Conservation (phyloP, 1,284 basidiomycete species). For the Caloboletus firmus region DNA sequence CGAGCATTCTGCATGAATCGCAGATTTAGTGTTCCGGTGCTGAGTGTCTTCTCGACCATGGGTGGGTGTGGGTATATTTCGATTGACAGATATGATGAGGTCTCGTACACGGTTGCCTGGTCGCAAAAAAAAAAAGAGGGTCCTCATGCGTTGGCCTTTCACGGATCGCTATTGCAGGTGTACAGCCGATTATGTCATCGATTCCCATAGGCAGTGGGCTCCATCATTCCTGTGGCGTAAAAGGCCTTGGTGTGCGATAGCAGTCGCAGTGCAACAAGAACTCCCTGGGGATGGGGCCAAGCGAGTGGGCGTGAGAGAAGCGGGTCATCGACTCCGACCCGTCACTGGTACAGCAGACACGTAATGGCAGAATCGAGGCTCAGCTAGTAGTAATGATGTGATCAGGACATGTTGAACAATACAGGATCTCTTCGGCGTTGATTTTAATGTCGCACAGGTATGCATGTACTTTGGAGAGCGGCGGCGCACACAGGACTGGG, state of each 20-base stretch:
- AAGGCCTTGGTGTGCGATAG: too few relatives aligned
- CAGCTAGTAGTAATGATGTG: too few relatives aligned
- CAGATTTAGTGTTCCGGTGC: conserved; percentile 65
- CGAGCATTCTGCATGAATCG: conserved; percentile 78
- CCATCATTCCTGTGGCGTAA: conserved; percentile 18
- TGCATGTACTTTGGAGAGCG: too few relatives aligned
- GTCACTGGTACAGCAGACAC: conserved; percentile 1
- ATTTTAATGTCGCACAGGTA: too few relatives aligned
- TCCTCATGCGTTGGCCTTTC: not conserved
- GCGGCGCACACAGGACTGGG: too few relatives aligned
- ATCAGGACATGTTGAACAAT: too few relatives aligned
- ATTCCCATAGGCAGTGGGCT: conserved; percentile 17
- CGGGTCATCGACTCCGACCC: not conserved
- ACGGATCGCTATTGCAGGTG: not conserved
- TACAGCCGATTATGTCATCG: conserved; percentile 22
- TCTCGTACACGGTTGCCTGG: not conserved
- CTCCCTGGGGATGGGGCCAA: too few relatives aligned
- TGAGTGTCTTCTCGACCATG: conserved; percentile 60
- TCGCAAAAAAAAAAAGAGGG: not conserved
- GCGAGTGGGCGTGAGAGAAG: conserved; percentile 1
- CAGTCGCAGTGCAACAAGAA: too few relatives aligned
- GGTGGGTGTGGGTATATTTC: conserved; percentile 1
- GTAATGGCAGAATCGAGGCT: conserved; percentile 9
- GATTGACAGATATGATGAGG: too few relatives aligned
- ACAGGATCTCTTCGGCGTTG: not conserved